These are phyloP conservation scores for Pestalotiopsis sp. DNA, from an alignment of 2,329 filamentous ascomycete genomes.

Conservation along the genomic window DNA sequence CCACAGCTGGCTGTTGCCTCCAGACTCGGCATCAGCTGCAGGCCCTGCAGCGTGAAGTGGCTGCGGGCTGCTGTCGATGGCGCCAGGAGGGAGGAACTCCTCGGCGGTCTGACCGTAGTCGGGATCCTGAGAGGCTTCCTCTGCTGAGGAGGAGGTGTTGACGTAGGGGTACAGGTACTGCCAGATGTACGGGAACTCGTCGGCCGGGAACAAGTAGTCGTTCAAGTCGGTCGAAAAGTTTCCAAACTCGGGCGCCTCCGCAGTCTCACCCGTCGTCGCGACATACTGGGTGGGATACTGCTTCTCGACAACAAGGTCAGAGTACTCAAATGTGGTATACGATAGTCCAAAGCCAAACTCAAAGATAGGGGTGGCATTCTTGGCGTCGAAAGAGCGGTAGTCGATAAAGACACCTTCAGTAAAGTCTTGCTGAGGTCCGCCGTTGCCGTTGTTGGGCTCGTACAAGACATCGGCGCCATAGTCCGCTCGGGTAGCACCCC, in stretches of 20 bases:
- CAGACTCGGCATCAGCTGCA: constrained; percentile 48
- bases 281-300: constrained; percentile 50
- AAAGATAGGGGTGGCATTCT: constrained; percentile 67
- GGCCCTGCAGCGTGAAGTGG: constrained; percentile 46
- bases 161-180: constrained; percentile 72
- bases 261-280: constrained; percentile 62
- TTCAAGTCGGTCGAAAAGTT: constrained; percentile 61
- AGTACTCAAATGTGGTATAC: constrained; percentile 78
- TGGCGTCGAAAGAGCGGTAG: constrained; percentile 72
- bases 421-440: constrained; percentile 71
- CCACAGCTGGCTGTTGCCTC: constrained; percentile 66
- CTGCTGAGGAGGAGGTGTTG: constrained; percentile 58
- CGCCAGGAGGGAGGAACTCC: constrained; percentile 60
- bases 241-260: constrained; percentile 63
- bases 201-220: constrained; percentile 68
- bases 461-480: constrained; percentile 71
- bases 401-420: constrained; percentile 80
- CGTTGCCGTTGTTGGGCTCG: constrained; percentile 65
- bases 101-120: constrained; percentile 59
- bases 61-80: constrained; percentile 57
- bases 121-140: constrained; percentile 56
- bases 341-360: constrained; percentile 81
- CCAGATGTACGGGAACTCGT: constrained; percentile 48
- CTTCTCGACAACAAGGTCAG: constrained; percentile 61
- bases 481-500: constrained; percentile 65